Evolutionary conservation across 306 rosid genomes (phyloP), one percentile per base, ranked within the genome.

Genomic region (Hippophae rhamnoides): DNA sequence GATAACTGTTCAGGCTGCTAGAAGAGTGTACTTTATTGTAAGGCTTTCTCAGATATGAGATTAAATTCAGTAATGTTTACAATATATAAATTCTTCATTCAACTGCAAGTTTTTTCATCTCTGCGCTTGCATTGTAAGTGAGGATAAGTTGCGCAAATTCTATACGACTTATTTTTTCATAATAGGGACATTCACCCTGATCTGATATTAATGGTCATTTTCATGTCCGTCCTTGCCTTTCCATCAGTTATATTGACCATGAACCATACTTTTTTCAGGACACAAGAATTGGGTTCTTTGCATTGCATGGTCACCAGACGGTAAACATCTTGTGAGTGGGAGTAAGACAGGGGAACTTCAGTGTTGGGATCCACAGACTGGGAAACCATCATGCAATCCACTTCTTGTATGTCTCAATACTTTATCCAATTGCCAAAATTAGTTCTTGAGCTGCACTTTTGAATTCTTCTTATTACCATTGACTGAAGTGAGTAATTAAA

Each of bases 241-340:
- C 43, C 25, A 43, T 51, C 57, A 46, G 11, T 55, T 69, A 13
- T 27, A 45, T 72, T 62, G 31, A 64, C 65, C 23, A 52, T 47
- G 44, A 45, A 26, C 61, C 48, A 47, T 55, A 38, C 69, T 62
- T 72, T 58, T 27, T 61, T 54, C 77, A 92, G 96, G 99, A 57
- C 95, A 92, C 76, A 85, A 73, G 75, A 92, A 82, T 69, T 88
- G 93, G 96, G 99, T 92, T 64, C 99, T 92, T 57, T 85, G 83
- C 66, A 80, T 88, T 80, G 88, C 89, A 18, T 92, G 96, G 99
- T 92, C 99, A 59, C 95, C 93, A 2, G 96, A 92, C 68, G 89
- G 95, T 46, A 85, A 77, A 71, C 64, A 92, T 85, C 92, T 92
- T 69, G 96, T 85, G 48, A 92, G 99, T 66, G 99, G 99, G 67